Evolutionary conservation across 1,284 basidiomycete genomes (phyloP), one percentile per base, ranked within the genome.

Genomic region (Fomitopsis schrenkii): DNA sequence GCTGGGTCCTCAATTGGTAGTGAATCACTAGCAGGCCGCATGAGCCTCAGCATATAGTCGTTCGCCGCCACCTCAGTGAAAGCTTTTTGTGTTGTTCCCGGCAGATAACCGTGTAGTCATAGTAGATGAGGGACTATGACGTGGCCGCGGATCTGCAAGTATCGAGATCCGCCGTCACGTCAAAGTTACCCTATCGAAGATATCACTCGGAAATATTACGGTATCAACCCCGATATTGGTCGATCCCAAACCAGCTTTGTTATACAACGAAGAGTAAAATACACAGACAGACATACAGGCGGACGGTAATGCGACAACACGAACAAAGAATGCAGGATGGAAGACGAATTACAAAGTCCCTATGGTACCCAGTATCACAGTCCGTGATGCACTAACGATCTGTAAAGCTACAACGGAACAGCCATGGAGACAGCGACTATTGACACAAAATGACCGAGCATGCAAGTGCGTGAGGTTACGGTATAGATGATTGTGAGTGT

Each of bases 381-480:
- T 70, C 66, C 67, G 65, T 69, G 67, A 67, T 64, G 67, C 62
- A 56, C 66, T 66, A 66, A 69, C 67, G 74, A 75, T 78, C 76
- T 36, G 45, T 61, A 58, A 17, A 48, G 60, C 55, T 77, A 80
- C 73, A 70, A 69, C 71, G 70, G 68, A 73, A 64, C 68, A 68
- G 66, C 57, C 62, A 65, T 60, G 67, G 65, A 67, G 59, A 67
- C 68, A 72, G 72, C 66, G 65, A 63, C 66, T 55, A 65, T 48
- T 45, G 57, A 61, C 26, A 58, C 60, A 64, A 57, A 58, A 60
- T 62, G 66, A 70, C 73, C 71, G 68, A 70, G 68, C 67, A 54
- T 54, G 68, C 64, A 60, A 55, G 66, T 71, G 73, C 70, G 75
- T 45, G 60, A 58, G 63, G 28, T 60, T 69, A 71, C 45, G 65